These are phyloP conservation scores for Colletotrichum liriopes DNA, from an alignment of 2,329 filamentous ascomycete genomes.

Conservation along the genomic window DNA sequence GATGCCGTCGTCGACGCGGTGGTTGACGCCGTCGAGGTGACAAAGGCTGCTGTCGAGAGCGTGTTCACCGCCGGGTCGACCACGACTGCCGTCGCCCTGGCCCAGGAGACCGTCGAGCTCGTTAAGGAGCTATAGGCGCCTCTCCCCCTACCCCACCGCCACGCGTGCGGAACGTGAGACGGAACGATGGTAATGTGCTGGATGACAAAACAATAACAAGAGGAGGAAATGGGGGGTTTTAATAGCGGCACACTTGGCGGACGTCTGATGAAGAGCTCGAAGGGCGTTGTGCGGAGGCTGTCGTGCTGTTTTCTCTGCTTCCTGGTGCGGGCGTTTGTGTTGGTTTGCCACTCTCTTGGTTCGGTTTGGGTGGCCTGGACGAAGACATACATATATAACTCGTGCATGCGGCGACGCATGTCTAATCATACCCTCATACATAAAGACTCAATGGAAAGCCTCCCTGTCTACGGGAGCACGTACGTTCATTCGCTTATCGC, in stretches of 20 bases:
- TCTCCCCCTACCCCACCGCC: neutral
- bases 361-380: constrained; percentile 44
- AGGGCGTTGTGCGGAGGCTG: constrained; percentile 30
- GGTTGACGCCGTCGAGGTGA: constrained; percentile 65
- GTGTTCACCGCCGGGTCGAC: constrained; percentile 49
- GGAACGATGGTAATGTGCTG: constrained; percentile 27
- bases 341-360: constrained; percentile 18
- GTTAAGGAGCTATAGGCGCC: constrained; percentile 56
- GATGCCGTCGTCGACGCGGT: constrained; percentile 77
- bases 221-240: constrained; percentile 1
- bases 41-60: constrained; percentile 56
- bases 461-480: neutral
- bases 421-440: constrained; percentile 43
- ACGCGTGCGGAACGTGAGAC: neutral
- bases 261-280: constrained; percentile 42
- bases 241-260: constrained; percentile 26
- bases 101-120: constrained; percentile 47
- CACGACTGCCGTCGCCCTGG: constrained; percentile 33
- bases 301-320: constrained; percentile 7
- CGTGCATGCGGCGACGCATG: constrained; percentile 32
- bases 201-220: constrained; percentile 3
- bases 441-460: constrained; percentile 21
- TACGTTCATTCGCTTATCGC: constrained; percentile 22
- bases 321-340: constrained; percentile 23
- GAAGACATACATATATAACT: constrained; percentile 23